phyloP scores from a whole-genome alignment of 2,329 filamentous ascomycete species.

The Monosporascus sp. region DNA sequence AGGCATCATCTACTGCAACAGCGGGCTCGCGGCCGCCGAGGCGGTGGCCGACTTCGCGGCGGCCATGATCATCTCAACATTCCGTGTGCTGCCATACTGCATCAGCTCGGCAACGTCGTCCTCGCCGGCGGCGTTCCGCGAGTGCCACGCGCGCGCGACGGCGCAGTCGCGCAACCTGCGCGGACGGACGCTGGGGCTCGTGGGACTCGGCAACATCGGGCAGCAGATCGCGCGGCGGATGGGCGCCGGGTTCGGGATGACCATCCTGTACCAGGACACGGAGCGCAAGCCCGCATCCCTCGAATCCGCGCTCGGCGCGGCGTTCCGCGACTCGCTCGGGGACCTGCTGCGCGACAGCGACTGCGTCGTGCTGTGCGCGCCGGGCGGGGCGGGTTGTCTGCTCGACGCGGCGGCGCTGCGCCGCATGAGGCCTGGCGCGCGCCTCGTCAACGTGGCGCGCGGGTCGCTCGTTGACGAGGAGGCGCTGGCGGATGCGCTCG shows the following conservation, averaged over 20 bases:
- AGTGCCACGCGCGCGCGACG: slow-evolving; percentile 57
- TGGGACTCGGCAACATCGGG: slow-evolving; percentile 65
- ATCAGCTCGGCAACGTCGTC: slow-evolving; percentile 46
- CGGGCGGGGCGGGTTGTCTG: slow-evolving; percentile 40
- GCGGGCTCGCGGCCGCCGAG: slow-evolving; percentile 64
- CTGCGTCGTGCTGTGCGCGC: slow-evolving; percentile 59
- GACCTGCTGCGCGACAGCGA: slow-evolving; percentile 49
- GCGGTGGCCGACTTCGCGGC: slow-evolving; percentile 68
- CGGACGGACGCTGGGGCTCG: slow-evolving; percentile 55
- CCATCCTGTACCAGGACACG: slow-evolving; percentile 59
- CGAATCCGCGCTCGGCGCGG: slow-evolving; percentile 38
- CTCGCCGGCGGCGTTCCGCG: slow-evolving; percentile 38
- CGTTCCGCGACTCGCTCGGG: slow-evolving; percentile 46
- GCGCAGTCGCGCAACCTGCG: slow-evolving; percentile 59
- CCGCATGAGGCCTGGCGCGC: slow-evolving; percentile 47
- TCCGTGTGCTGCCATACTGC: slow-evolving; percentile 63
- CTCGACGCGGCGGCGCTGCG: slow-evolving; percentile 43
- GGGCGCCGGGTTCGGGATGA: slow-evolving; percentile 57
- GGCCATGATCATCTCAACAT: slow-evolving; percentile 63
- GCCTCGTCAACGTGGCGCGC: slow-evolving; percentile 62
- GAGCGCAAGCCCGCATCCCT: slow-evolving; percentile 40
- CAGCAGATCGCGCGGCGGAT: slow-evolving; percentile 57
- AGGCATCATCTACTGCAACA: slow-evolving; percentile 69
- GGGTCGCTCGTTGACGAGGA: slow-evolving; percentile 62
- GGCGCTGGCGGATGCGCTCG: slow-evolving; percentile 54